These are phyloP conservation scores for Xanthoparmelia taractica DNA, from an alignment of 495 filamentous ascomycete genomes.

Conservation along the genomic window DNA sequence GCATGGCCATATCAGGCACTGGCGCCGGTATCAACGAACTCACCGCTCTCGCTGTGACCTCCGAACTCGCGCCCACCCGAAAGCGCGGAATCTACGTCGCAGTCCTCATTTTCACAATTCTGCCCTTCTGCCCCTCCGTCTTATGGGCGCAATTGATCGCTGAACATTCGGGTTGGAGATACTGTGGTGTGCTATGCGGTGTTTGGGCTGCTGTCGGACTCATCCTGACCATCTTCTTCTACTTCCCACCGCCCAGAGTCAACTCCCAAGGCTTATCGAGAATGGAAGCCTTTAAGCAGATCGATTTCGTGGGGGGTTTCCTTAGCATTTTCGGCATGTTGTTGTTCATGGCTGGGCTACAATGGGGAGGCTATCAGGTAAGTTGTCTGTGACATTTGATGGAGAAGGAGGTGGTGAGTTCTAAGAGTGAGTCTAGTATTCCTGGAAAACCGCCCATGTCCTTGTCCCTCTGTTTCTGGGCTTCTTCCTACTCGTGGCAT, in stretches of 20 bases:
- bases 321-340: conserved; percentile 58
- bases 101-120: conserved; percentile 56
- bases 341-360: conserved; percentile 56
- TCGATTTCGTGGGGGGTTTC: conserved; percentile 62
- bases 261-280: conserved; percentile 44
- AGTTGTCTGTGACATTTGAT: not conserved
- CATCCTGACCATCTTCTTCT: conserved; percentile 54
- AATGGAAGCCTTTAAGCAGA: conserved; percentile 45
- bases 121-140: conserved; percentile 61
- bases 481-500: conserved; percentile 44
- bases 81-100: conserved; percentile 64
- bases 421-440: conserved; percentile 38
- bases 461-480: conserved; percentile 54
- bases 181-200: conserved; percentile 52
- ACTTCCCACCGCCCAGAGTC: conserved; percentile 55
- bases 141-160: conserved; percentile 65
- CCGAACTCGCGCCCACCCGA: conserved; percentile 60
- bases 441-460: conserved; percentile 51
- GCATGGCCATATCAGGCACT: conserved; percentile 55
- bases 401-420: not conserved
- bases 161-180: conserved; percentile 52
- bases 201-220: conserved; percentile 57
- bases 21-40: conserved; percentile 59
- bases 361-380: conserved; percentile 62
- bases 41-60: conserved; percentile 60